Percentiles rank a stretch among this genome's conserved stretches.
These are phyloP conservation scores for Allium cepa DNA, from an alignment of 106 monocot species.

Conservation along the genomic window DNA sequence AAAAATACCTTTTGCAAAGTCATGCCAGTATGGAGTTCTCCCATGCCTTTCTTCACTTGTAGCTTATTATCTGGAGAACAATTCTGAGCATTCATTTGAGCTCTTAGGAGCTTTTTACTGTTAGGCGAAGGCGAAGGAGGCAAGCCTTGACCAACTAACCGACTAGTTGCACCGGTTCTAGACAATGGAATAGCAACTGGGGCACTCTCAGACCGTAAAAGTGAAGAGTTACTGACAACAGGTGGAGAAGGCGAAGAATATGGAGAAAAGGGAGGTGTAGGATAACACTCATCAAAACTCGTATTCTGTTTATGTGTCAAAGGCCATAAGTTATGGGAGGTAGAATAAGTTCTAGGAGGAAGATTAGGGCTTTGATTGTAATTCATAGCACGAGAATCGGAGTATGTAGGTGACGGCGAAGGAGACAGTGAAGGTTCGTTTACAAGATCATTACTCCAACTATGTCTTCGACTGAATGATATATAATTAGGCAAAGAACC, in stretches of 20 bases:
- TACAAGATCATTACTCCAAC: constrained; percentile 64
- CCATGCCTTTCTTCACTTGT: constrained; percentile 15
- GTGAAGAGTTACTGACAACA: constrained; percentile 14
- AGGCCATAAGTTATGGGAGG: constrained; percentile 6
- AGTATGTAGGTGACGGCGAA: constrained; percentile 13
- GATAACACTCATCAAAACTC: constrained; percentile 40
- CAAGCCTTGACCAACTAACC: constrained; percentile 13
- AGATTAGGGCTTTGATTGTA: constrained; percentile 7
- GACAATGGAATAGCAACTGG: constrained; percentile 33
- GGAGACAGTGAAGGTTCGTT: constrained; percentile 14
- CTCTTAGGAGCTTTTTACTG: constrained; percentile 16
- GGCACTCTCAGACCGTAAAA: constrained; percentile 52
- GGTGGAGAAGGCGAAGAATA: constrained; percentile 46
- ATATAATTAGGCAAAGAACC: constrained; percentile 19
- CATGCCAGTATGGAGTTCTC: constrained; percentile 14
- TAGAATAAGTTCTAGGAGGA: neutral
- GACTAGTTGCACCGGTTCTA: constrained; percentile 15
- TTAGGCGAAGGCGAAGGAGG: constrained; percentile 28
- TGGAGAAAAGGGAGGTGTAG: constrained; percentile 45
- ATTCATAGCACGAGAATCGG: neutral
- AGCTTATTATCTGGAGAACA: constrained; percentile 21
- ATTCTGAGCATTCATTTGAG: constrained; percentile 14
- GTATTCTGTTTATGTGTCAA: constrained; percentile 15
- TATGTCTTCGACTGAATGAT: constrained; percentile 51
- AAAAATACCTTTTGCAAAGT: constrained; percentile 7